Percentiles rank a stretch among this genome's conserved stretches.
These are phyloP conservation scores for Cardamine chenopodiifolia DNA, from an alignment of 345 rosid species.

Conservation along the genomic window DNA sequence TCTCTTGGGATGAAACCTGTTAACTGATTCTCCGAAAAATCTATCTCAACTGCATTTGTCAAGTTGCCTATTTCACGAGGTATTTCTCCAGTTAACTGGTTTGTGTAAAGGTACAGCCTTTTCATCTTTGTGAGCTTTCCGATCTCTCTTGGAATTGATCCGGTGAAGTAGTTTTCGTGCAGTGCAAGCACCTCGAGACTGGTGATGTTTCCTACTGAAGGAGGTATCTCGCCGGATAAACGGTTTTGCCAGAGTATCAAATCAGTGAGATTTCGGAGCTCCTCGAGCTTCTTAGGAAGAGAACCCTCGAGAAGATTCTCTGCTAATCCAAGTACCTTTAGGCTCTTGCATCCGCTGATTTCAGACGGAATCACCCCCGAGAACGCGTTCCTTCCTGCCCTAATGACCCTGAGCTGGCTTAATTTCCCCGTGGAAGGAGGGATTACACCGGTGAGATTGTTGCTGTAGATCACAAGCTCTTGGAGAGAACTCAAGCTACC, in stretches of 20 bases:
- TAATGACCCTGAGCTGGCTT: slow-evolving; percentile 55
- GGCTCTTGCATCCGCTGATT: slow-evolving; percentile 67
- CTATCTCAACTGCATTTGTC: slow-evolving; percentile 60
- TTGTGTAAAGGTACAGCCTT: slow-evolving; percentile 66
- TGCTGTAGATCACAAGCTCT: slow-evolving; percentile 71
- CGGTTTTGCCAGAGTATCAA: slow-evolving; percentile 73
- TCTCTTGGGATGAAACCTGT: slow-evolving; percentile 65
- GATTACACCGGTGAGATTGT: slow-evolving; percentile 69
- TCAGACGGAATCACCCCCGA: slow-evolving; percentile 75
- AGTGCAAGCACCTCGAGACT: slow-evolving; percentile 72
- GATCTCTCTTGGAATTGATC: slow-evolving; percentile 62
- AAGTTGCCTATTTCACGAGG: slow-evolving; percentile 68
- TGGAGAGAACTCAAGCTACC: slow-evolving; percentile 56
- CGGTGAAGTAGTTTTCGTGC: slow-evolving; percentile 65
- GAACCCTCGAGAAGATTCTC: slow-evolving; percentile 72
- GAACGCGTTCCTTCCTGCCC: slow-evolving; percentile 69
- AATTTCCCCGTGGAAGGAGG: slow-evolving; percentile 58
- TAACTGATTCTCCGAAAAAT: slow-evolving; percentile 73
- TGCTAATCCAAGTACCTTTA: slow-evolving; percentile 75
- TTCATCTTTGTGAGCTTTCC: slow-evolving; percentile 56
- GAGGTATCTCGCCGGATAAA: slow-evolving; percentile 64
- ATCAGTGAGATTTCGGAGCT: slow-evolving; percentile 61
- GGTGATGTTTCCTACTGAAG: slow-evolving; percentile 62
- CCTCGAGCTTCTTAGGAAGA: slow-evolving; percentile 62
- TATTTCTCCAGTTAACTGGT: slow-evolving; percentile 72